Conservation (phyloP, 2,329 filamentous ascomycete genomes). For the Diaporthe sp. region DNA sequence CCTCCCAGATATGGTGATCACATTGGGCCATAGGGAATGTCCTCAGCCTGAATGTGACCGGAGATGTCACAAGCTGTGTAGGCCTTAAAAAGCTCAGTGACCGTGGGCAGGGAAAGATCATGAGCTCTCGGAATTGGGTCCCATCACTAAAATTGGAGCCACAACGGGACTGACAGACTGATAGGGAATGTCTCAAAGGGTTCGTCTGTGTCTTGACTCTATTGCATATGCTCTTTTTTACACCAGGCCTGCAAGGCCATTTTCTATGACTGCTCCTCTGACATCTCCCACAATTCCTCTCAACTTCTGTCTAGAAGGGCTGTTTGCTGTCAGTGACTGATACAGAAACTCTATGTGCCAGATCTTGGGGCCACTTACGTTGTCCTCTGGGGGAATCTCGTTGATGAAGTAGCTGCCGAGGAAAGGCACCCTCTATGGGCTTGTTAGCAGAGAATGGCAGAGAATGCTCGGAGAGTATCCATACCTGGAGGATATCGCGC, state of each 20-base stretch:
- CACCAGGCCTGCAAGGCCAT: conserved; percentile 26
- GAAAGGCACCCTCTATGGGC: conserved; percentile 66
- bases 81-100: background rate
- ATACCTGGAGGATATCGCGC: conserved; percentile 70
- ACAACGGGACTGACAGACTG: background rate
- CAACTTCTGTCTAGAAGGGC: conserved; percentile 42
- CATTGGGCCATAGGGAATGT: background rate
- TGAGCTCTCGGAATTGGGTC: background rate
- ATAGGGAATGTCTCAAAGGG: background rate
- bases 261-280: conserved; percentile 45
- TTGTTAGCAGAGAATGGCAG: conserved; percentile 44
- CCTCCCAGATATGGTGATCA: no score
- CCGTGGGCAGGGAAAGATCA: background rate
- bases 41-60: background rate
- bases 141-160: background rate
- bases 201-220: conserved; percentile 26
- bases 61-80: background rate
- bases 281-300: background rate
- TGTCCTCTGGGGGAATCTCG: conserved; percentile 71
- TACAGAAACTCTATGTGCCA: background rate
- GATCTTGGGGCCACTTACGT: conserved; percentile 61
- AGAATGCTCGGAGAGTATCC: conserved; percentile 33
- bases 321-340: background rate
- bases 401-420: conserved; percentile 65
- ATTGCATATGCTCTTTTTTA: conserved; percentile 37